Conservation (phyloP, 2,329 filamentous ascomycete genomes). For the Chrysoporthe puriensis region DNA sequence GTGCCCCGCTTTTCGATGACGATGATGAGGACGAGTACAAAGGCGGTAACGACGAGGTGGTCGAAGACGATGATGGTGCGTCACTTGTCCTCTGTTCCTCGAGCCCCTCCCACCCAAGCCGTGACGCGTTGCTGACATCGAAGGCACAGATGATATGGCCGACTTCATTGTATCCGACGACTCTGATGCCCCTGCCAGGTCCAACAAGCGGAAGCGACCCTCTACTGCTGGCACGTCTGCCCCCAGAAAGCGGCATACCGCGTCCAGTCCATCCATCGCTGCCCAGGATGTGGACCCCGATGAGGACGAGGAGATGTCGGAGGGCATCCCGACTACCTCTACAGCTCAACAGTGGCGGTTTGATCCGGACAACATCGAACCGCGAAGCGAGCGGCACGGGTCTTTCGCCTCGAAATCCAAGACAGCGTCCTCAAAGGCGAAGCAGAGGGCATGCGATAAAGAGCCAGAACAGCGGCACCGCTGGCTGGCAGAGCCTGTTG, state of each 20-base stretch:
- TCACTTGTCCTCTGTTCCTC: not conserved
- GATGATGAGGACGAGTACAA: conserved; percentile 73
- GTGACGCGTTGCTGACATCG: not conserved
- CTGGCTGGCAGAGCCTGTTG: conserved; percentile 85
- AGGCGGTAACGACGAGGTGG: conserved; percentile 60
- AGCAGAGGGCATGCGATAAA: conserved; percentile 74
- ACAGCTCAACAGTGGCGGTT: conserved; percentile 83
- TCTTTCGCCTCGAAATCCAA: conserved; percentile 32
- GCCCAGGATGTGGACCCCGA: conserved; percentile 49
- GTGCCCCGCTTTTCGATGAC: conserved; percentile 65
- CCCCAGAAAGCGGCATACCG: conserved; percentile 66
- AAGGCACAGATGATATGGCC: conserved; percentile 67
- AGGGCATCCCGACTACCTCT: conserved; percentile 60
- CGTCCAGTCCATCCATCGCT: conserved; percentile 46
- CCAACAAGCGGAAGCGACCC: conserved; percentile 78
- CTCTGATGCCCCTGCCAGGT: conserved; percentile 67
- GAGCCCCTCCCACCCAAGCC: not conserved
- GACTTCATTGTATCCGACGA: conserved; percentile 90
- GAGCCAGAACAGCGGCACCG: conserved; percentile 86
- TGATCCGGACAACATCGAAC: conserved; percentile 52
- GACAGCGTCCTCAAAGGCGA: conserved; percentile 42
- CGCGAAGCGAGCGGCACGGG: conserved; percentile 35
- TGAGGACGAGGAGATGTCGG: conserved; percentile 59
- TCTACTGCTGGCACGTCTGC: conserved; percentile 47
- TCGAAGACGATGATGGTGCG: conserved; percentile 66